These are phyloP conservation scores for Sungouiozyma ichnusensis DNA, from an alignment of 805 yeast genomes.

Conservation along the genomic window DNA sequence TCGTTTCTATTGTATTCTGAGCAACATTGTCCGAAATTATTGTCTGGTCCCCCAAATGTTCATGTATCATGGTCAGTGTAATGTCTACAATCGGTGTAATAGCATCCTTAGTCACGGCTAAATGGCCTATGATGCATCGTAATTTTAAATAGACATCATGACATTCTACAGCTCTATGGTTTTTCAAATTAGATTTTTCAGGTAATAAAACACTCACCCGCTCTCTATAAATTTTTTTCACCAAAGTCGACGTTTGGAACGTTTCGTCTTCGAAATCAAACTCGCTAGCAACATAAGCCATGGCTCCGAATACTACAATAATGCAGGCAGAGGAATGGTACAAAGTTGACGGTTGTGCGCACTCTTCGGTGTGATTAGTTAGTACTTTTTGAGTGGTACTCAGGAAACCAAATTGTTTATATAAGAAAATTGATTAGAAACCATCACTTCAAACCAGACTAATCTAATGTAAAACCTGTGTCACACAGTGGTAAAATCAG, in stretches of 20 bases:
- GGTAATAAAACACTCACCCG: conserved; percentile 5
- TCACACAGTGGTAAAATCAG: no score
- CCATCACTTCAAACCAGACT: no score
- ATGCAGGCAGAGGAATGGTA: no score
- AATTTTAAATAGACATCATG: conserved; percentile 7
- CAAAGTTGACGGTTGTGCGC: no score
- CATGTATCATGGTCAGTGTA: conserved; percentile 5
- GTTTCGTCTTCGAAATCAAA: not conserved
- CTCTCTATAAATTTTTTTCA: not conserved
- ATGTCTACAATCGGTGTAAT: conserved; percentile 7
- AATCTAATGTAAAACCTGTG: no score
- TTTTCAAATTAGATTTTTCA: conserved; percentile 5
- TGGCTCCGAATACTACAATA: conserved; percentile 8
- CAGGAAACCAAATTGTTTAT: no score
- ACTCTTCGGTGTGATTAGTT: no score
- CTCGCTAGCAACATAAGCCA: not conserved
- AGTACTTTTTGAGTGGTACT: no score
- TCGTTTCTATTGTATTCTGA: conserved; percentile 19
- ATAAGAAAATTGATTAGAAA: no score
- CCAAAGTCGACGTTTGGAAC: not conserved
- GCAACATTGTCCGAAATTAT: conserved; percentile 4
- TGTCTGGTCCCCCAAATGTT: conserved; percentile 4
- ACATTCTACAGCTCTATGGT: conserved; percentile 13
- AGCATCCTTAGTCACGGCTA: conserved; percentile 7
- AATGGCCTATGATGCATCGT: conserved; percentile 8